Evolutionary conservation across 2,329 filamentous ascomycete species (phyloP), one percentile per base, ranked within the genome.

Genomic region (Botrytis fabae): DNA sequence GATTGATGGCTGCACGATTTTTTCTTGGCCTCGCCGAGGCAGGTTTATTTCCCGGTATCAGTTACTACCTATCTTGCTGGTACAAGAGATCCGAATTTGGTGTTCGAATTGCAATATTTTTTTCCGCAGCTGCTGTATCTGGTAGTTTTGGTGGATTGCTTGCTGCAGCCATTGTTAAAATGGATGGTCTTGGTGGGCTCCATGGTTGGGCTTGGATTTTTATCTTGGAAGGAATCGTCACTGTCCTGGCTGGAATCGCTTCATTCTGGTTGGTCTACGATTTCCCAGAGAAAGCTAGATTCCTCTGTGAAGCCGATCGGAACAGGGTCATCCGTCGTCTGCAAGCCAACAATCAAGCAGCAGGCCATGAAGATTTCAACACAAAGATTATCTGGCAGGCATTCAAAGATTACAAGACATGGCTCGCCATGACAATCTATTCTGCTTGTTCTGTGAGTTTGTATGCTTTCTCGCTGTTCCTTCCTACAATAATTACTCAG

Each of bases 331-430:
- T 94, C n/a, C 86, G 89, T 8, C 89, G 94, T 4, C 85, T 97
- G 16, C 87, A 87, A 66, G 81, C 84, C 7, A 93, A 97, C 80
- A 85, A 93, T 77, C 94, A 97, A 81, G 86, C 89, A n/a, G 92
- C 92, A 1, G 86, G 90, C 75, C 89, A 92, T 76, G 94, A 97
- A 80, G 85, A 90, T 18, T 96, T 95, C 83, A 89, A 91, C 76
- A 89, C 89, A 84, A 83, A 84, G 5, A 94, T 93, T 80, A 86
- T 96, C 74, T 93, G 89, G 87, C 87, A 88, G 20, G 90, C 90
- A 10, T 77, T 95, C 28, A 91, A 87, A 73, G 94, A 97, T 80
- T 97, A 93, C 91, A 97, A 97, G 84, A 97, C 92, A 32, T 96
- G 90, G 82, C 84, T 87, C 1, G 91, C 89, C 20, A 92, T 93